phyloP scores from a whole-genome alignment of 192 early-diverging fungal species.

The Coemansia sp. region DNA sequence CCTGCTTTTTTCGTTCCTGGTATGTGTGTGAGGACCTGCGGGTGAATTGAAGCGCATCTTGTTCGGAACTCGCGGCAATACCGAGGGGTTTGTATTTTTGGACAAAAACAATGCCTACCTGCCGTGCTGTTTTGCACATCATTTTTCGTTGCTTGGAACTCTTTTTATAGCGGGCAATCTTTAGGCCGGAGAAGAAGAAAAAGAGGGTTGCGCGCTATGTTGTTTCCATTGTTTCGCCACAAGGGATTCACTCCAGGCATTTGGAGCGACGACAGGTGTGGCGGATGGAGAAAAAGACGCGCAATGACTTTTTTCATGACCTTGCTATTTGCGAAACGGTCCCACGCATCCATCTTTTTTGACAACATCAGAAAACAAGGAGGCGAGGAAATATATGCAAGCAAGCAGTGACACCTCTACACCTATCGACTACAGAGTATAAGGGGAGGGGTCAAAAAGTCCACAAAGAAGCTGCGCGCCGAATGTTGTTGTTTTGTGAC shows the following conservation, averaged over 20 bases:
- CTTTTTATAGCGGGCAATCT: conserved; percentile 2
- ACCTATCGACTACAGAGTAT: too few relatives aligned
- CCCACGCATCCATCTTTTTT: not conserved
- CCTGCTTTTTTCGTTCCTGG: not conserved
- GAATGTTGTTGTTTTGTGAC: conserved; percentile 1
- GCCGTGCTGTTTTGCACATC: not conserved
- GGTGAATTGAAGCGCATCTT: conserved; percentile 4
- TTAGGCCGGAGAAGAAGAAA: not conserved
- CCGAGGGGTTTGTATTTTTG: not conserved
- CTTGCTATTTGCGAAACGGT: too few relatives aligned
- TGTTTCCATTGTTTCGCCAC: conserved; percentile 4
- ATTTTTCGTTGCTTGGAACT: conserved; percentile 1
- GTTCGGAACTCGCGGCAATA: not conserved
- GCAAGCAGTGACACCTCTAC: not conserved
- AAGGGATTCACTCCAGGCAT: conserved; percentile 1
- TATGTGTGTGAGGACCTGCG: not conserved
- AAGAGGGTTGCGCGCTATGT: not conserved
- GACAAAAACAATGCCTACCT: not conserved
- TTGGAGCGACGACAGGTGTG: conserved; percentile 1
- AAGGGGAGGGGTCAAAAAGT: too few relatives aligned
- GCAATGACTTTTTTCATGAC: too few relatives aligned
- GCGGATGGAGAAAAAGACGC: not conserved
- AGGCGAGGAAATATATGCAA: not conserved
- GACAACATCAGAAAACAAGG: not conserved
- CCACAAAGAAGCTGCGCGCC: not conserved